Percentiles rank a stretch among this genome's conserved stretches.
Conservation (phyloP, 2,329 filamentous ascomycete genomes). For the Talaromyces sp. region DNA sequence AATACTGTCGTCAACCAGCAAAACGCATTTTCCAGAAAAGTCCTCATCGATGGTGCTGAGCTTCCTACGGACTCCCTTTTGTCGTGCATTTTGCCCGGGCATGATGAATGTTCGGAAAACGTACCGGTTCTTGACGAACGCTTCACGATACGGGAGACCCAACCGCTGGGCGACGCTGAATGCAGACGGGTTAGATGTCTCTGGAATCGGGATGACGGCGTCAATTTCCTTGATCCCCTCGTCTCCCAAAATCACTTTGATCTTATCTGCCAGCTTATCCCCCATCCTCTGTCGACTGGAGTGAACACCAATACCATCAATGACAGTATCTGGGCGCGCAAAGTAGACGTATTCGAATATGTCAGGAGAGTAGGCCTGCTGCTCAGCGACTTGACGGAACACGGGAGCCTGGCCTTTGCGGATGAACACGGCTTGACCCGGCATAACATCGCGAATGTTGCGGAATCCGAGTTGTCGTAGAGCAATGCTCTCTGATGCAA, state of each 20-base stretch:
- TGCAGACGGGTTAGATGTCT: slow-evolving; percentile 77
- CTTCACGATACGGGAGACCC: slow-evolving; percentile 70
- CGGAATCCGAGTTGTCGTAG: slow-evolving; percentile 74
- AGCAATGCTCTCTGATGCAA: slow-evolving; percentile 84
- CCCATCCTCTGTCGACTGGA: slow-evolving; percentile 84
- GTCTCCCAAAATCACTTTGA: slow-evolving; percentile 61
- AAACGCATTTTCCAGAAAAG: slow-evolving; percentile 72
- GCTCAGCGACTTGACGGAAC: slow-evolving; percentile 67
- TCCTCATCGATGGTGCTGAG: slow-evolving; percentile 80
- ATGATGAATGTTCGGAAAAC: slow-evolving; percentile 85
- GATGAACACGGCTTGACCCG: slow-evolving; percentile 80
- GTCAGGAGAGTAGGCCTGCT: slow-evolving; percentile 70
- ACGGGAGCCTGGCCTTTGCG: slow-evolving; percentile 68
- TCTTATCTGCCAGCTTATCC: slow-evolving; percentile 66
- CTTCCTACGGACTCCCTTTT: slow-evolving; percentile 85
- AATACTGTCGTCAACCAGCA: slow-evolving; percentile 84
- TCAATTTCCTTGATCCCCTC: slow-evolving; percentile 72
- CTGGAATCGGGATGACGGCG: slow-evolving; percentile 69
- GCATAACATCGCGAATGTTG: slow-evolving; percentile 69
- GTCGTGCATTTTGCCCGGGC: slow-evolving; percentile 71
- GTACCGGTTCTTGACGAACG: slow-evolving; percentile 85
- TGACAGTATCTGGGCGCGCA: slow-evolving; percentile 71
- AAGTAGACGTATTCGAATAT: slow-evolving; percentile 89
- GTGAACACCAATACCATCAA: slow-evolving; percentile 84
- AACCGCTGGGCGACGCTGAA: slow-evolving; percentile 68